These are phyloP conservation scores for Coniochaeta sp. DNA, from an alignment of 2,329 filamentous ascomycete genomes.

Conservation along the genomic window DNA sequence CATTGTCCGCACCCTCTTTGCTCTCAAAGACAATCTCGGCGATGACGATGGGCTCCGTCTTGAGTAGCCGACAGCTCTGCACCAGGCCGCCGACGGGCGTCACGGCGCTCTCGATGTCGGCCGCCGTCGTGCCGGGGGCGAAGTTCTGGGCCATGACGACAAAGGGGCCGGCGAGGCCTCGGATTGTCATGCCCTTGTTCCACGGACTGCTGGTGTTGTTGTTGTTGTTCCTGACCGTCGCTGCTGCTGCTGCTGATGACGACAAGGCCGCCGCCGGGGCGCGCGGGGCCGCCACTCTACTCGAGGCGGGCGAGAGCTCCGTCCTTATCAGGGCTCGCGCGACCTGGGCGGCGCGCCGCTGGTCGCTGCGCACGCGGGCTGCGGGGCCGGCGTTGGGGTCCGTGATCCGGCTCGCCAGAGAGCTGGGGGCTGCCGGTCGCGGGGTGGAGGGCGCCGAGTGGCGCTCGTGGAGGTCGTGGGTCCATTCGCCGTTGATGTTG, in stretches of 20 bases:
- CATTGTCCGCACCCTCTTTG: conserved; percentile 63
- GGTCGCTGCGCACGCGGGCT: conserved; percentile 22
- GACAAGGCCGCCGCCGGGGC: background rate
- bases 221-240: background rate
- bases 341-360: conserved; percentile 31
- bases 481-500: conserved; percentile 62
- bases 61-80: conserved; percentile 58
- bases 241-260: background rate
- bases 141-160: conserved; percentile 75
- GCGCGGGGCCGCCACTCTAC: conserved; percentile 13
- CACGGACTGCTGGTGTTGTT: conserved; percentile 7
- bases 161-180: conserved; percentile 65
- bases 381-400: conserved; percentile 10
- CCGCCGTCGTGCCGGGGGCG: conserved; percentile 70
- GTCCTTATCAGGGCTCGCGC: conserved; percentile 35
- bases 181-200: conserved; percentile 55
- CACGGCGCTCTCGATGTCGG: conserved; percentile 78
- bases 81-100: conserved; percentile 65
- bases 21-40: conserved; percentile 70
- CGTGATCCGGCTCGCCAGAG: conserved; percentile 30
- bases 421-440: conserved; percentile 23
- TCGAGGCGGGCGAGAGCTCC: conserved; percentile 20
- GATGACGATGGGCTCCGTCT: conserved; percentile 63
- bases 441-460: conserved; percentile 29
- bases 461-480: conserved; percentile 57